These are phyloP conservation scores for Dothideomycetes sp. DNA, from an alignment of 2,329 filamentous ascomycete species.

Conservation along the genomic window DNA sequence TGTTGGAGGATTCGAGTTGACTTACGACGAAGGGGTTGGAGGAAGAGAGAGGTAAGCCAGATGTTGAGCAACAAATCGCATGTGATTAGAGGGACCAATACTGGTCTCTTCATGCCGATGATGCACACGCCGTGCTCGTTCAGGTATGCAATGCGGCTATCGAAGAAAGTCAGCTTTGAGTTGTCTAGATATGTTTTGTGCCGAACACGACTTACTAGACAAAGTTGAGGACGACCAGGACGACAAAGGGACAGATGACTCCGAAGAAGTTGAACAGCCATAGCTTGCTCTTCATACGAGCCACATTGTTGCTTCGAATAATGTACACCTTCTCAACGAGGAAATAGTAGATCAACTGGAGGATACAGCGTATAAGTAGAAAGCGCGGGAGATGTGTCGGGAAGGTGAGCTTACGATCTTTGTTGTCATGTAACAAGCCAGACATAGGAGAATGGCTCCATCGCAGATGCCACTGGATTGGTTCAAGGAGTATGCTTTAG, in stretches of 20 bases:
- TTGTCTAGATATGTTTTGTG: background rate
- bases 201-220: conserved; percentile 40
- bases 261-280: conserved; percentile 54
- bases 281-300: conserved; percentile 47
- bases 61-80: conserved; percentile 54
- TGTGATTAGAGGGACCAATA: conserved; percentile 52
- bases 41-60: conserved; percentile 15
- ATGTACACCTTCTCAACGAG: conserved; percentile 57
- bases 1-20: too few species aligned
- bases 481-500: conserved; percentile 50
- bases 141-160: conserved; percentile 50
- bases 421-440: conserved; percentile 53
- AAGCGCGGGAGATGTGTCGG: background rate
- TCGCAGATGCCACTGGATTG: conserved; percentile 44
- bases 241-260: conserved; percentile 20
- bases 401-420: conserved; percentile 42
- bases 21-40: conserved; percentile 1
- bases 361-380: background rate
- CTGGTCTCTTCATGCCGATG: conserved; percentile 51
- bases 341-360: conserved; percentile 52
- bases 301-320: conserved; percentile 44
- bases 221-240: conserved; percentile 50
- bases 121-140: conserved; percentile 46
- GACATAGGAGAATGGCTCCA: conserved; percentile 50
- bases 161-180: background rate